Conservation (phyloP, 768 basidiomycete genomes). For the Tricholoma saponaceum region DNA sequence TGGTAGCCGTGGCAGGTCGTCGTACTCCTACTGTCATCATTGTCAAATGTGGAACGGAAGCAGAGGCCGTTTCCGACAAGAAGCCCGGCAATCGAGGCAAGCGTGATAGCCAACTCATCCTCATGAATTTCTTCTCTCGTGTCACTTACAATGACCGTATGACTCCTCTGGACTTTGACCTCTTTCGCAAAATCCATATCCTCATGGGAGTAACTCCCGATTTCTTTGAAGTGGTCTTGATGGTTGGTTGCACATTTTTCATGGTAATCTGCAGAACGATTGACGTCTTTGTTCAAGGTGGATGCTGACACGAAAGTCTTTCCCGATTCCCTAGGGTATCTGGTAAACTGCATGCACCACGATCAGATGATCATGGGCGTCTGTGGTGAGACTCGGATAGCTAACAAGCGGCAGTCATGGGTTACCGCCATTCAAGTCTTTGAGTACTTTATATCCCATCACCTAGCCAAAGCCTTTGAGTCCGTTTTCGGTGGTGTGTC, state of each 20-base stretch:
- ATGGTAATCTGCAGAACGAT: neutral
- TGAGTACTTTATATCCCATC: conserved; percentile 99
- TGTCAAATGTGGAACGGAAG: conserved; percentile 94
- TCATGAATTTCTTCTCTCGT: conserved; percentile 99
- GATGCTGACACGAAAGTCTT: conserved; percentile 98
- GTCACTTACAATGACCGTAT: conserved; percentile 99
- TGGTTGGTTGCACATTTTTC: conserved; percentile 60
- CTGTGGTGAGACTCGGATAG: conserved; percentile 97
- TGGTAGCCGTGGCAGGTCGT: conserved; percentile 71
- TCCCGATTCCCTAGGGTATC: conserved; percentile 81
- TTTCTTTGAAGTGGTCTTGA: conserved; percentile 94
- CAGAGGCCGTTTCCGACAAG: conserved; percentile 75
- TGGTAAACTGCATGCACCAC: conserved; percentile 98
- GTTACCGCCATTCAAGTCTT: conserved; percentile 98
- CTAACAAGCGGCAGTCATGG: conserved; percentile 98
- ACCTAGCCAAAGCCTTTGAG: conserved; percentile 97
- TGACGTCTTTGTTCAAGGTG: conserved; percentile 51
- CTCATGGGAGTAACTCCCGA: conserved; percentile 99
- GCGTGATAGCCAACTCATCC: conserved; percentile 95
- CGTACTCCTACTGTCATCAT: conserved; percentile 92
- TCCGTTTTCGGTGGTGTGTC: conserved; percentile 99
- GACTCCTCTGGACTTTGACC: conserved; percentile 94
- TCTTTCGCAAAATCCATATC: conserved; percentile 94
- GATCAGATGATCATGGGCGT: conserved; percentile 99
- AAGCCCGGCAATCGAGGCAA: conserved; percentile 99